phyloP scores from a whole-genome alignment of 176 grass and related monocot species.

The Hordeum vulgare region DNA sequence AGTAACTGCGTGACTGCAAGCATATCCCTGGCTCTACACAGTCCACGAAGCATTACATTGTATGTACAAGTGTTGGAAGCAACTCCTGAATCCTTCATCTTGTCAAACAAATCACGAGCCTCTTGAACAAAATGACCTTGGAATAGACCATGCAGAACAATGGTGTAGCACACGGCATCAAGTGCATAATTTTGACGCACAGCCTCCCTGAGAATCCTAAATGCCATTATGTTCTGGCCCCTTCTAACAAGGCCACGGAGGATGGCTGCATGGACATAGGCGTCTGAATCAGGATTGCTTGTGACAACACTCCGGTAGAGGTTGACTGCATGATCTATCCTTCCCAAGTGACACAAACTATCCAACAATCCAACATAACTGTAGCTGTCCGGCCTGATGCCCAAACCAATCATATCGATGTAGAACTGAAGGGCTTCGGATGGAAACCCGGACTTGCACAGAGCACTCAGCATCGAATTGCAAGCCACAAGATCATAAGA shows the following conservation, averaged over 20 bases:
- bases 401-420: conserved; percentile 33
- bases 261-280: conserved; percentile 59
- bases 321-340: conserved; percentile 37
- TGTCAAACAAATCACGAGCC: conserved; percentile 66
- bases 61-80: conserved; percentile 59
- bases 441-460: conserved; percentile 83
- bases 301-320: conserved; percentile 40
- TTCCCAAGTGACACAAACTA: conserved; percentile 48
- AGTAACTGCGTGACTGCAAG: conserved; percentile 42
- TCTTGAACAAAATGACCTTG: conserved; percentile 41
- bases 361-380: conserved; percentile 67
- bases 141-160: conserved; percentile 75
- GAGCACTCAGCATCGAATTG: conserved; percentile 58
- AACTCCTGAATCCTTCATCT: conserved; percentile 67
- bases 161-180: conserved; percentile 61
- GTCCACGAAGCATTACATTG: conserved; percentile 78
- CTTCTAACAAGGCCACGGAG: conserved; percentile 57
- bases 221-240: conserved; percentile 38
- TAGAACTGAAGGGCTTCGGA: conserved; percentile 53
- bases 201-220: conserved; percentile 49
- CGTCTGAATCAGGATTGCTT: conserved; percentile 36
- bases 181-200: conserved; percentile 42
- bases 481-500: conserved; percentile 63
- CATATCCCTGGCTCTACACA: conserved; percentile 58
- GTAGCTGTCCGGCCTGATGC: conserved; percentile 68